A percentile compares a stretch with the other conserved stretches of the same genome.
These are phyloP conservation scores for Penicillium lividum DNA, from an alignment of 495 filamentous ascomycete species.

Conservation along the genomic window DNA sequence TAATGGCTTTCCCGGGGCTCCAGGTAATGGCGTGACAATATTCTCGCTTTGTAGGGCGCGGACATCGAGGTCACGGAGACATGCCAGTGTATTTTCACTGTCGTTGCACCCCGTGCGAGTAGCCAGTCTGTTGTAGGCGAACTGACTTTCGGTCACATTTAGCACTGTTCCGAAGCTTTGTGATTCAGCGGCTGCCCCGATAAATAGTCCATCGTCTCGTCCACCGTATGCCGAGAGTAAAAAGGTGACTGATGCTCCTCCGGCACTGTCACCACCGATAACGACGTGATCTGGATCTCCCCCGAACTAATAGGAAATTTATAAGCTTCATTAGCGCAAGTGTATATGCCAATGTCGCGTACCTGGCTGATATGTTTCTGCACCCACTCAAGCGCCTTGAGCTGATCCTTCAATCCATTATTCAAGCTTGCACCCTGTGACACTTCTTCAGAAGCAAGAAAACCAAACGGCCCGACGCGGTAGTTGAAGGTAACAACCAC, in stretches of 20 bases:
- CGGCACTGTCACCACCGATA: conserved; percentile 72
- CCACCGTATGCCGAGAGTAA: conserved; percentile 66
- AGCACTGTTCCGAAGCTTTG: conserved; percentile 64
- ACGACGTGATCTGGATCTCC: conserved; percentile 72
- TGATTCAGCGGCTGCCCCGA: conserved; percentile 63
- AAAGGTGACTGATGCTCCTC: conserved; percentile 65
- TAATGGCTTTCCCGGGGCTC: conserved; percentile 46
- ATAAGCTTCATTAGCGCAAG: neutral
- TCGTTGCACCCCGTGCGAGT: conserved; percentile 53
- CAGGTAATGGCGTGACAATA: conserved; percentile 55
- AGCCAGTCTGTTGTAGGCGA: conserved; percentile 64
- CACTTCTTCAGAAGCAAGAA: conserved; percentile 65
- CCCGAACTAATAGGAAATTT: conserved; percentile 54
- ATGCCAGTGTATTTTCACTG: conserved; percentile 51
- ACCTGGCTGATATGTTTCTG: conserved; percentile 60
- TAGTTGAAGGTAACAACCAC: conserved; percentile 79
- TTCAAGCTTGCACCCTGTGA: conserved; percentile 58
- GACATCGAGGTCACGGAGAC: conserved; percentile 55
- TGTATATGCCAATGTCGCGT: neutral
- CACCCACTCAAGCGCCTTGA: conserved; percentile 69
- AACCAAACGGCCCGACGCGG: conserved; percentile 73
- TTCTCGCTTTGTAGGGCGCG: conserved; percentile 54
- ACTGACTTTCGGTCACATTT: conserved; percentile 61
- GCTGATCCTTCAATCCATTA: conserved; percentile 71
- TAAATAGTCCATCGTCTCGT: conserved; percentile 56